A percentile compares a stretch with the other conserved stretches of the same genome.
Evolutionary conservation across 768 basidiomycete genomes (phyloP).

Genomic region (Pulveroboletus frians): DNA sequence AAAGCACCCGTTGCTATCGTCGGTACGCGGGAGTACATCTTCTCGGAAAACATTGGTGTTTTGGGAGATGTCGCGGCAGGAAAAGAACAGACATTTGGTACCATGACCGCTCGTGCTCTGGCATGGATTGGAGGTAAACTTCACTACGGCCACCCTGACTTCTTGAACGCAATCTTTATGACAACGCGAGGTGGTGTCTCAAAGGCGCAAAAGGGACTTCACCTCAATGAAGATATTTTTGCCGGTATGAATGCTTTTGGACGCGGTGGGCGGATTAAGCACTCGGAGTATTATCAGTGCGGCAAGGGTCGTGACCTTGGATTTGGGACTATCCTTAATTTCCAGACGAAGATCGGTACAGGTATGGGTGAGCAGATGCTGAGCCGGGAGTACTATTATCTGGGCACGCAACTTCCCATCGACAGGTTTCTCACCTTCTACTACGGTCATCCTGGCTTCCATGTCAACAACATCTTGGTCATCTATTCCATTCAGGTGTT

Average conservation of each 20-base stretch:
- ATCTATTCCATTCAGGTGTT: conserved; percentile 97
- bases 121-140: conserved; percentile 98
- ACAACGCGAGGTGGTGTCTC: conserved; percentile 97
- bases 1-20: conserved; percentile 94
- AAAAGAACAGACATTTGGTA: conserved; percentile 99
- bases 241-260: conserved; percentile 99
- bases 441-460: conserved; percentile 99
- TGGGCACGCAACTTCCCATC: conserved; percentile 95
- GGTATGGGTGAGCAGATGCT: conserved; percentile 99
- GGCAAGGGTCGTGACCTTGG: conserved; percentile 99
- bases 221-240: conserved; percentile 99
- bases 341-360: conserved; percentile 99
- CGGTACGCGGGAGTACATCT: conserved; percentile 98
- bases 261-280: conserved; percentile 98
- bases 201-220: conserved; percentile 97
- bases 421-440: conserved; percentile 99
- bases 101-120: conserved; percentile 89
- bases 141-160: conserved; percentile 99
- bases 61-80: conserved; percentile 98
- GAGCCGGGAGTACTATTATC: conserved; percentile 98
- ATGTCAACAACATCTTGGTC: conserved; percentile 99
- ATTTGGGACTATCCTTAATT: conserved; percentile 98
- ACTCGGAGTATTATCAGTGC: conserved; percentile 99
- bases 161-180: conserved; percentile 98
- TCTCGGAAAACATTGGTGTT: conserved; percentile 99